Evolutionary conservation across 768 basidiomycete genomes (phyloP), one percentile per base, ranked within the genome.

Genomic region (Jaapia argillacea): DNA sequence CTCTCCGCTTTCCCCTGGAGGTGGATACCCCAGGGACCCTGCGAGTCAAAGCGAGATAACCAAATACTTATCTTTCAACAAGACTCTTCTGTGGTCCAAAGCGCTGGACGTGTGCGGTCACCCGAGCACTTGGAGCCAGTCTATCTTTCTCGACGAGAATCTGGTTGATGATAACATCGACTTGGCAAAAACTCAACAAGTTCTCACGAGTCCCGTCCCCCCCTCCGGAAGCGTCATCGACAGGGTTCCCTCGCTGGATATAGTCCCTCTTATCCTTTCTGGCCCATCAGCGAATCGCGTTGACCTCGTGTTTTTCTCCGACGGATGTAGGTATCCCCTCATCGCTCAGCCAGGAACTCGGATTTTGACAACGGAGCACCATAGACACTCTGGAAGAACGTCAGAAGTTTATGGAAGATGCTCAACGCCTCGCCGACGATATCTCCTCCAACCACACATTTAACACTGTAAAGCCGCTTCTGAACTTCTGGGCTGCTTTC

Each of bases 401-500:
- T 26, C 66, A 58, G 6, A 84, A 79, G 51, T 87, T 88, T 51
- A 45, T 86, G 35, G 57, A 67, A 27, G 85, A 88, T 50, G 81
- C 83, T 2, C 57, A 58, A 41, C 70, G 79, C 23, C 73, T 88
- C 6, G 85, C 81, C 0, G 55, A 70, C 36, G 85, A 85, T 54
- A 67, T 88, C 25, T 78, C 85, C 2, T 60, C 69, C 23, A 85
- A 85, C 53, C 79, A 84, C 49, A 86, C 85, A 0, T 87, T 86
- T 57, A 70, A 79, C 48, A 79, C 82, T 0, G 84, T 89, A 16
- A 74, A 73, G 51, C 83, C 84, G 2, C 62, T 87, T 37, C 61
- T 88, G 49, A 88, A 87, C 54, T 85, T 87, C 50, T 89, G 83
- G 82, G 85, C 80, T 4, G 81, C 81, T 0, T 87, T 85, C 50